Base-by-base conservation (phyloP, 768 basidiomycete genomes). In the Suillus plorans region DNA sequence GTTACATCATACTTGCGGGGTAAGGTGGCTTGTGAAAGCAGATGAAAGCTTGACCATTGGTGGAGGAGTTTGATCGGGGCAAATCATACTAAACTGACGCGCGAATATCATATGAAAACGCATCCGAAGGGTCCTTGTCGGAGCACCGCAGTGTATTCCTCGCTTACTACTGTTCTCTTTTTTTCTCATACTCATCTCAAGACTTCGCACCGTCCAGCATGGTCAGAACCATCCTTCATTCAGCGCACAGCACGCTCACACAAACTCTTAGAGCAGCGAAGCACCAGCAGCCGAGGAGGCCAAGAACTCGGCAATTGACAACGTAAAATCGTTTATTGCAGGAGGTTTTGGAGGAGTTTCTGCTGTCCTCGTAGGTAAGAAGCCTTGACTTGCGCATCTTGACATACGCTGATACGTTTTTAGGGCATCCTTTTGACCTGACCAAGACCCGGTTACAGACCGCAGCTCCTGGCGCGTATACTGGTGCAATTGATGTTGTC, bases 391-490 rank as follows among this genome's bases (percentile, higher is more conserved):
- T 13, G 41, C 28, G 13, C 28, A 37, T 18, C 36, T 34, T 56
- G 16, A 18, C 44, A 36, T 53, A 64, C 25, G 16, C 68, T 70
- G 62, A 71, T 49, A 28, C 45, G 60, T 57, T 42, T 31, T 68
- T 20, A 94, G 97, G 97, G 1, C 97, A 99, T 73, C 97, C 97
- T 10, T 99, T 99, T 75, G 97, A 99, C 79, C 80, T 99, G 72
- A 97, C 94, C 64, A 96, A 96, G 80, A 95, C 93, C n/a, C 86
- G 97, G 52, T 77, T 99, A 66, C 97, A 99, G 78, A 99, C 97
- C 6, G 97, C 97, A 12, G 69, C 86, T 18, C 86, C 91, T 12
- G 96, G 97, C 5, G 83, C 86, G 55, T 99, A 99, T 79, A 94
- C 83, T 47, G 95, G 97, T 50, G 94, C 94, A 1, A 70, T 98